Conservation (phyloP, 2,329 filamentous ascomycete genomes). For the Cadophora sp. region DNA sequence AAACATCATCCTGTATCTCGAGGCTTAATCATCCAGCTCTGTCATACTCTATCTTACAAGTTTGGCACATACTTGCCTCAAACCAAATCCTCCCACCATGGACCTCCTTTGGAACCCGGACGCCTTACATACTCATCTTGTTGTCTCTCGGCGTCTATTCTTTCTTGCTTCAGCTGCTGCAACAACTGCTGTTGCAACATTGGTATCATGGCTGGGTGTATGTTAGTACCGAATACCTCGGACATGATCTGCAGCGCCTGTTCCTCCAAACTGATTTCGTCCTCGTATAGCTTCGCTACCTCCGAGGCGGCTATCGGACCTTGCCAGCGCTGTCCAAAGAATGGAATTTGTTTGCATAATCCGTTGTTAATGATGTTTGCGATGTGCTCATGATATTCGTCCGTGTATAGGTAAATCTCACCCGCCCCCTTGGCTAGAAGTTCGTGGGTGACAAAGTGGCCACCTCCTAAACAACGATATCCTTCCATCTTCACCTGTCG, state of each 20-base stretch:
- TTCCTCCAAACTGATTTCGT: background rate
- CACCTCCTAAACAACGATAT: constrained; percentile 1
- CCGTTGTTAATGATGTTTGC: background rate
- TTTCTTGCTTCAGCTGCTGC: background rate
- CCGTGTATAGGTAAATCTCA: background rate
- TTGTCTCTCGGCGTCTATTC: background rate
- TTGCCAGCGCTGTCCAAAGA: background rate
- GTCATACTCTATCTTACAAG: background rate
- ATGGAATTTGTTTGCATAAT: background rate
- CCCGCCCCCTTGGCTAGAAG: background rate
- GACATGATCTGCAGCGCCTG: background rate
- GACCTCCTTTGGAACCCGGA: background rate
- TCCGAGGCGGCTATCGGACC: no score
- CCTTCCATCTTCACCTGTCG: background rate
- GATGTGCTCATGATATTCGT: background rate
- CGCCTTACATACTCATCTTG: background rate
- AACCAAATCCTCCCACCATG: background rate
- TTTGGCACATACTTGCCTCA: background rate
- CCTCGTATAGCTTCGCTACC: no score
- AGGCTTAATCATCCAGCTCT: background rate
- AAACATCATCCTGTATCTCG: background rate
- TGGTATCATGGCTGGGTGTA: background rate
- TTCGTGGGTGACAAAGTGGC: constrained; percentile 1
- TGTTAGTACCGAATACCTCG: background rate
- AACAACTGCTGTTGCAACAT: background rate